Evolutionary conservation across 441 rosid species (phyloP), one percentile per base, ranked within the genome.

Genomic region (Aquilaria agallochum): DNA sequence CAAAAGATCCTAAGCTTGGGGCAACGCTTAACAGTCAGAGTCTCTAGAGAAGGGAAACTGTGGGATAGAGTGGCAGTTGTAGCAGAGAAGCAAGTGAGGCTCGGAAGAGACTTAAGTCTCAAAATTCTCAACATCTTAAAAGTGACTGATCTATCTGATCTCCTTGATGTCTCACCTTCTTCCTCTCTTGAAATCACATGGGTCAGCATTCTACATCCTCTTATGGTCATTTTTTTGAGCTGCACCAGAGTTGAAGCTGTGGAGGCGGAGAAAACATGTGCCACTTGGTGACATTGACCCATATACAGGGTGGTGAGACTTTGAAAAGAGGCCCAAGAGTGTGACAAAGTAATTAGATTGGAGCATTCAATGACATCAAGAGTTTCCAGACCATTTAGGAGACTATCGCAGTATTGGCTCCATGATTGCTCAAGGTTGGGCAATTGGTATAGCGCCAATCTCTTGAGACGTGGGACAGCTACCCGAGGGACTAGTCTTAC

Each of bases 31-130:
- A 74, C 53, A 13, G 2, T 46, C 30, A 32, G 53, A 45, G 31
- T 31, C 46, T 63, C 59, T 70, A 74, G 46, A 8, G 48, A 59
- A 2, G 78, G 79, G 40, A 80, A 76, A 13, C 9, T 44, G 14
- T 76, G 14, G 53, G 50, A 36, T 36, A 36, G 5, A 34, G 5
- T 13, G 11, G 34, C 55, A 11, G 31, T 46, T 6, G 49, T 33
- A 1, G 59, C 52, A 65, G 65, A 70, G 66, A 77, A 80, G 57
- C 69, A 49, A 36, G 32, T 31, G 42, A 75, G 71, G 55, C 62
- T 55, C 46, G 72, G 65, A 15, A 77, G 50, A 54, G 7, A 5
- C 31, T 27, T 2, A 31, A 80, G 71, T 51, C 2, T 1, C 62
- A 72, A 45, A 40, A 1, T 0, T 53, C 33, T 5, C 31, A 77